phyloP scores from a whole-genome alignment of 2,329 filamentous ascomycete species.

The Myriosclerotinia duriaeana region DNA sequence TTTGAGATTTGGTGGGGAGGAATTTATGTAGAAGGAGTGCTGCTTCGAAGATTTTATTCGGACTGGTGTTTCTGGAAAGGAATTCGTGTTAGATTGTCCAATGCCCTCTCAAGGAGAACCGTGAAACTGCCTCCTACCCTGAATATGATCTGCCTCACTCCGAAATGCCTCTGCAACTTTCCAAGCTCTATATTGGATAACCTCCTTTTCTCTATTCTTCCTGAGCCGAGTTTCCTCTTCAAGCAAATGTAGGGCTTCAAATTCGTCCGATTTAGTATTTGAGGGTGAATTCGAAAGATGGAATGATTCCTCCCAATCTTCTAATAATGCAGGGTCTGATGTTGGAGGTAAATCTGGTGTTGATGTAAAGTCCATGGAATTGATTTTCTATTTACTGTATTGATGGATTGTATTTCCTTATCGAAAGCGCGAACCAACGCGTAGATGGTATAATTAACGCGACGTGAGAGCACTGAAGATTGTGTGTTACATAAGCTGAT shows the following conservation, averaged over 20 bases:
- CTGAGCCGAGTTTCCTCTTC: slow-evolving; percentile 44
- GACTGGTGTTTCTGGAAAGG: slow-evolving; percentile 8
- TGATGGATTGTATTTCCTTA: slow-evolving; percentile 4
- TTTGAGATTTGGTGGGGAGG: slow-evolving; percentile 30
- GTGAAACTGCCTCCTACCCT: slow-evolving; percentile 30
- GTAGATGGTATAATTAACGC: neutral
- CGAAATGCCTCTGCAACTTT: slow-evolving; percentile 48
- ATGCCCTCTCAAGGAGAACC: neutral
- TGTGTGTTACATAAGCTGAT: neutral
- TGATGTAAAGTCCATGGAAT: slow-evolving; percentile 31
- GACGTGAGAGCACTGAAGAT: neutral
- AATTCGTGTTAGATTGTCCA: neutral
- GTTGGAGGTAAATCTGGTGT: slow-evolving; percentile 33
- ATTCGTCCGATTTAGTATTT: slow-evolving; percentile 47
- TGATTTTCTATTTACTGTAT: slow-evolving; percentile 6
- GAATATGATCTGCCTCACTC: slow-evolving; percentile 48
- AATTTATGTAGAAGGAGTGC: slow-evolving; percentile 10
- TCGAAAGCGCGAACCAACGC: slow-evolving; percentile 10
- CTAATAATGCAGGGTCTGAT: slow-evolving; percentile 33
- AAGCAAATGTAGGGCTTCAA: slow-evolving; percentile 47
- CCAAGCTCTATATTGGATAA: slow-evolving; percentile 54
- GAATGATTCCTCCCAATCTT: slow-evolving; percentile 33
- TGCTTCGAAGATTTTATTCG: slow-evolving; percentile 15
- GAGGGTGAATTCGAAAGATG: slow-evolving; percentile 25
- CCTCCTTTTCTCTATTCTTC: slow-evolving; percentile 47